Evolutionary conservation across 768 basidiomycete genomes (phyloP).

Genomic region (Russula lepida): DNA sequence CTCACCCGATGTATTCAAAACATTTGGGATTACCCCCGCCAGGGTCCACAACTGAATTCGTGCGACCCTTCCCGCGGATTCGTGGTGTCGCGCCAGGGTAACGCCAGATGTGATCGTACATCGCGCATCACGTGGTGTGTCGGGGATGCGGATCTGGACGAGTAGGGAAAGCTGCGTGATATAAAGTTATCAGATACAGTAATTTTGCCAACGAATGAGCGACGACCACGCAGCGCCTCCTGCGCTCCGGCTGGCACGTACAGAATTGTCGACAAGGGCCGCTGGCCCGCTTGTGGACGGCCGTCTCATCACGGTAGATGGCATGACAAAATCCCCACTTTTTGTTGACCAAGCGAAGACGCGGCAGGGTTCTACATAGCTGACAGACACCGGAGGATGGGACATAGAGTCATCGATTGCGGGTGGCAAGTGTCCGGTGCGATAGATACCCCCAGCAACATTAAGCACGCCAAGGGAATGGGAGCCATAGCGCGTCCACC

Average conservation of each 20-base stretch:
- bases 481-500: constrained; percentile 4
- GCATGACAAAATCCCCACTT: neutral
- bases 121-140: constrained; percentile 2
- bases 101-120: constrained; percentile 9
- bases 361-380: neutral
- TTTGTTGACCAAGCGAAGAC: neutral
- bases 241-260: neutral
- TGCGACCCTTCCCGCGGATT: neutral
- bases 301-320: neutral
- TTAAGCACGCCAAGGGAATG: constrained; percentile 1
- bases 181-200: neutral
- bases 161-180: neutral
- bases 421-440: neutral
- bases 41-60: constrained; percentile 10
- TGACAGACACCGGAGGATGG: neutral
- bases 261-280: constrained; percentile 3
- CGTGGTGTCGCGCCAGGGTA: constrained; percentile 3
- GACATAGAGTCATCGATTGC: neutral
- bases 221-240: neutral
- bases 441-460: neutral
- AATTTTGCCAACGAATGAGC: neutral
- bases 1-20: neutral
- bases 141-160: constrained; percentile 10
- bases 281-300: constrained; percentile 8
- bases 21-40: neutral